Evolutionary conservation across 192 early-diverging fungal species (phyloP).

Genomic region (Coemansia sp.): DNA sequence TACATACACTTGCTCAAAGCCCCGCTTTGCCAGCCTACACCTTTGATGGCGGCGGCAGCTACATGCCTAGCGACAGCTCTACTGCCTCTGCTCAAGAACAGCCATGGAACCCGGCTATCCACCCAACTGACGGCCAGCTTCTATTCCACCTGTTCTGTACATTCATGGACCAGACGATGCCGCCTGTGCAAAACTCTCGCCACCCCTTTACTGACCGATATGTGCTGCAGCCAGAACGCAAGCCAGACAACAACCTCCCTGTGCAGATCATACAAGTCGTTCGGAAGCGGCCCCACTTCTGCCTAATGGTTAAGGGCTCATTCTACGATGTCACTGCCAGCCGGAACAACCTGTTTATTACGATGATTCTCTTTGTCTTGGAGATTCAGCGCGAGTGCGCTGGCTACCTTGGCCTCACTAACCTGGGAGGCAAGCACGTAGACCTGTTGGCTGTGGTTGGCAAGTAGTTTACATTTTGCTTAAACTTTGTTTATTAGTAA

Average conservation of each 20-base stretch:
- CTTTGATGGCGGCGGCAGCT: conserved; percentile 41
- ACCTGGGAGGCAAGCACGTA: conserved; percentile 57
- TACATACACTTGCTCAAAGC: conserved; percentile 42
- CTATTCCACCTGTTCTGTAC: conserved; percentile 63
- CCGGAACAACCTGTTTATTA: conserved; percentile 52
- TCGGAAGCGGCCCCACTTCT: conserved; percentile 56
- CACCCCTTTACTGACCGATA: conserved; percentile 60
- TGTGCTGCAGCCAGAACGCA: conserved; percentile 53
- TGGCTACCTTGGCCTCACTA: conserved; percentile 59
- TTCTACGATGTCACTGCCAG: conserved; percentile 58
- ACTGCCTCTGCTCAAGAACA: conserved; percentile 4
- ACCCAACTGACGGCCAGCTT: conserved; percentile 60
- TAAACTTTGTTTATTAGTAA: not conserved
- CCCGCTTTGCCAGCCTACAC: conserved; percentile 42
- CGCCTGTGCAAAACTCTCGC: conserved; percentile 46
- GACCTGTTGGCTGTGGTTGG: conserved; percentile 56
- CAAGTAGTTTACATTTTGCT: conserved; percentile 16
- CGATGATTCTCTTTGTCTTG: conserved; percentile 56
- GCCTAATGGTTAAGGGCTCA: conserved; percentile 54
- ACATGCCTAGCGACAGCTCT: not conserved
- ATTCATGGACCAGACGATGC: conserved; percentile 61
- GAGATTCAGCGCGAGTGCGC: conserved; percentile 57
- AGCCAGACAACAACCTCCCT: conserved; percentile 51
- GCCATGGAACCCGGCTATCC: conserved; percentile 27
- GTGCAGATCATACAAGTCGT: conserved; percentile 60